Evolutionary conservation across 768 basidiomycete genomes (phyloP).

Genomic region (Pleurotus eryngii): DNA sequence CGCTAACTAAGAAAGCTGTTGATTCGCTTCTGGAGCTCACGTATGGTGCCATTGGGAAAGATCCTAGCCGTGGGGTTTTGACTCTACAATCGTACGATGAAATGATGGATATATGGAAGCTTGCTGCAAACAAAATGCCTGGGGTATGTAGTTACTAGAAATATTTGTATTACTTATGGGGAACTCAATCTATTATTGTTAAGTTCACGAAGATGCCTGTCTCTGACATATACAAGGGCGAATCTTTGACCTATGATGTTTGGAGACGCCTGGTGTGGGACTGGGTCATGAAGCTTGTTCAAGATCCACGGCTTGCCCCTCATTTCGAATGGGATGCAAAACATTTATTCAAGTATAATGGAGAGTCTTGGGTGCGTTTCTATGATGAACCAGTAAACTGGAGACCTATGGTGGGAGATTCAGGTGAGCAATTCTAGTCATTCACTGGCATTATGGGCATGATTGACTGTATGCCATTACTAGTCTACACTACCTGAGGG

Average conservation of each 20-base stretch:
- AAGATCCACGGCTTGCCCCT: slow-evolving; percentile 17
- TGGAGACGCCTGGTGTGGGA: slow-evolving; percentile 19
- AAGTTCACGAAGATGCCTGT: slow-evolving; percentile 3
- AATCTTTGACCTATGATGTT: slow-evolving; percentile 15
- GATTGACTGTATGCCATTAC: slow-evolving; percentile 2
- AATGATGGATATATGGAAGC: slow-evolving; percentile 16
- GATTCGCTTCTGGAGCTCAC: slow-evolving; percentile 18
- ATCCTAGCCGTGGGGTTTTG: slow-evolving; percentile 7
- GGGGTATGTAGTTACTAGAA: slow-evolving; percentile 2
- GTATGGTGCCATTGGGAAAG: not conserved
- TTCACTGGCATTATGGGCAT: not conserved
- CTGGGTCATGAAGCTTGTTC: slow-evolving; percentile 25
- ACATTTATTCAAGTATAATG: slow-evolving; percentile 24
- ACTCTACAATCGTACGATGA: slow-evolving; percentile 14
- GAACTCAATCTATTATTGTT: slow-evolving; percentile 2
- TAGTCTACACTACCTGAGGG: slow-evolving; percentile 17
- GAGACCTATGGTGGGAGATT: slow-evolving; percentile 30
- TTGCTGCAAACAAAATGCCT: slow-evolving; percentile 7
- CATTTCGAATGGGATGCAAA: slow-evolving; percentile 30
- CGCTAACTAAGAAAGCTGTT: slow-evolving; percentile 15
- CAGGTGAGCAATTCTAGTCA: slow-evolving; percentile 24
- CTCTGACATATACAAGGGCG: slow-evolving; percentile 15
- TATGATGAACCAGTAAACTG: slow-evolving; percentile 37
- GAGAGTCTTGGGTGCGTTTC: slow-evolving; percentile 22
- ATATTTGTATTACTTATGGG: too few relatives aligned